Evolutionary conservation across 352 stramenopile species (phyloP), one percentile per base, ranked within the genome.

Genomic region (Pythium oligandrum): DNA sequence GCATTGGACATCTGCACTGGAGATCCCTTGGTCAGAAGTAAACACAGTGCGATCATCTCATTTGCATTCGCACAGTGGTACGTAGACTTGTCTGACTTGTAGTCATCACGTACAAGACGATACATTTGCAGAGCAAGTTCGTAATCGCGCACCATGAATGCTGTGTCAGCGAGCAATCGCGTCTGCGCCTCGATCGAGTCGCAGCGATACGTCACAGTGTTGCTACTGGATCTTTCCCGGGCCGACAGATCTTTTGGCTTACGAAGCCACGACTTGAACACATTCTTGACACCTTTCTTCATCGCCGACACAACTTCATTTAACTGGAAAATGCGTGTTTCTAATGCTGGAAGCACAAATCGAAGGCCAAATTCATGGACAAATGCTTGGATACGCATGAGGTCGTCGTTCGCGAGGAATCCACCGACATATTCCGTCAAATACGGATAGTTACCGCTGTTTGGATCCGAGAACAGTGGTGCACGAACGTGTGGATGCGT

Each of bases 281-380:
- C 80, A 51, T 96, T 96, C 57, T 96, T 96, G 44, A 97, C 83
- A 35, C 89, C 89, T 48, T 96, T 96, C 43, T 94, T 91, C 70
- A 90, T 90, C 5, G 83, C 87, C 3, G 84, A 94, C 4, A 97
- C 88, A 32, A 86, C 71, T 52, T 94, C 79, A 54, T 97, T 96
- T 3, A 97, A 61, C 53, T 90, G 78, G 26, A 86, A 80, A 32
- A 97, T 83, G 4, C 85, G 87, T 39, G 75, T 56, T 48, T 97
- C 89, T 7, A 97, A 74, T 36, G 77, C 68, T 3, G 83, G 81
- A 12, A 96, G 48, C 44, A 96, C 71, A 45, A 92, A 90, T 6
- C 74, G 77, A 40, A 90, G 53, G 3, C 73, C 83, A 43, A 96
- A 83, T 35, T 90, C 73, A 2, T 77, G 75, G 17, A 93, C 82